Conservation (phyloP, 805 yeast genomes). For the Wickerhamiella shivajii region DNA sequence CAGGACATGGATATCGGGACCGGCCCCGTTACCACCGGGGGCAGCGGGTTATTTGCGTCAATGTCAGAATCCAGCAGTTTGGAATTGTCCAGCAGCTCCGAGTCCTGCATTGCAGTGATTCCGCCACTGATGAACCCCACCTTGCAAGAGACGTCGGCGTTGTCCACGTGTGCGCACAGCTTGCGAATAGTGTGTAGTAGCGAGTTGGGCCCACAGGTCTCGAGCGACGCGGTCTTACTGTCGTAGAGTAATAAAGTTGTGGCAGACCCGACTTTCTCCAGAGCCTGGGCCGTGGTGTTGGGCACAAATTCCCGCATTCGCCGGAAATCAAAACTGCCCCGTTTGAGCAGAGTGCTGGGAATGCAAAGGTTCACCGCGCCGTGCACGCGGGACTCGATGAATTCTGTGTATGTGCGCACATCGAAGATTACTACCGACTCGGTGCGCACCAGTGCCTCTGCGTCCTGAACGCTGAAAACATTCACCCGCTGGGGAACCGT, state of each 20-base stretch:
- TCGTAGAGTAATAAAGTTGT: conserved; percentile 38
- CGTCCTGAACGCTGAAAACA: conserved; percentile 2
- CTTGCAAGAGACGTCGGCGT: conserved; percentile 2
- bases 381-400: conserved; percentile 39
- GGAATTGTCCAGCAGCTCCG: conserved; percentile 1
- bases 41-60: conserved; percentile 6
- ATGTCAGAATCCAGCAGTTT: conserved; percentile 1
- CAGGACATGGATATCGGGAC: no score
- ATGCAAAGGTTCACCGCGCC: conserved; percentile 64
- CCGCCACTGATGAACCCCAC: conserved; percentile 16
- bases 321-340: conserved; percentile 51
- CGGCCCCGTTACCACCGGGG: conserved; percentile 7
- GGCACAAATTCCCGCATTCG: conserved; percentile 26
- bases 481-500: conserved; percentile 7
- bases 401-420: conserved; percentile 69
- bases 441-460: neutral
- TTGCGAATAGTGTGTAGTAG: conserved; percentile 19
- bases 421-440: conserved; percentile 39
- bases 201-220: conserved; percentile 13
- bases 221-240: conserved; percentile 12
- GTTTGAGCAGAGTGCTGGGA: conserved; percentile 75
- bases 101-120: conserved; percentile 7
- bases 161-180: conserved; percentile 18
- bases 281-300: conserved; percentile 19
- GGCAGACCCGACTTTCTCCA: conserved; percentile 17